Conservation (phyloP, 495 filamentous ascomycete species). For the Antarctomyces pellizariae region DNA sequence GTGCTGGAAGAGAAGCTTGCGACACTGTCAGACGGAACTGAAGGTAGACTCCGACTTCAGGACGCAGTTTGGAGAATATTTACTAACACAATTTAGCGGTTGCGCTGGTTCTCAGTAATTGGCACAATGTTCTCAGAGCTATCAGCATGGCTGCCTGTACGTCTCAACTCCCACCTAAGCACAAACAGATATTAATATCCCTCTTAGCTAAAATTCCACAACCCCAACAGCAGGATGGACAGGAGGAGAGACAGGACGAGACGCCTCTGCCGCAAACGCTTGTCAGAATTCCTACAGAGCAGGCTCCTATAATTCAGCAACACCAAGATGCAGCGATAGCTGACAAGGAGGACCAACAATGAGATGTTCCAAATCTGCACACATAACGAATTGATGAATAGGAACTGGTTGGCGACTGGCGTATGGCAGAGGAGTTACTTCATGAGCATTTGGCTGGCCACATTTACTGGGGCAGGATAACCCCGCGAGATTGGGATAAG, state of each 20-base stretch:
- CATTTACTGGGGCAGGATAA: too few relatives aligned
- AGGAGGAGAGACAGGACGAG: conserved; percentile 17
- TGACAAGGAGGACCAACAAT: too few relatives aligned
- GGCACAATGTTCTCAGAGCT: conserved; percentile 82
- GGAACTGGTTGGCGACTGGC: too few relatives aligned
- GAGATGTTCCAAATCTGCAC: too few relatives aligned
- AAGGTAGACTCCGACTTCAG: conserved; percentile 31
- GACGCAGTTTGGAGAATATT: conserved; percentile 1
- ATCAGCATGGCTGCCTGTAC: conserved; percentile 91
- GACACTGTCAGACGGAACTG: conserved; percentile 77
- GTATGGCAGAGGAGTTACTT: too few relatives aligned
- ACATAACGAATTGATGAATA: too few relatives aligned
- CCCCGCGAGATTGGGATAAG: too few relatives aligned
- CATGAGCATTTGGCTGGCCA: too few relatives aligned
- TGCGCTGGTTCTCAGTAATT: conserved; percentile 78
- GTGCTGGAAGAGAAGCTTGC: conserved; percentile 65
- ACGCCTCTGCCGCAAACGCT: conserved; percentile 50
- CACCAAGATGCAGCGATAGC: too few relatives aligned
- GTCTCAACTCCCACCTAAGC: conserved; percentile 11
- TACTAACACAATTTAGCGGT: conserved; percentile 33
- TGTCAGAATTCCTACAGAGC: conserved; percentile 54
- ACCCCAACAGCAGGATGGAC: conserved; percentile 25
- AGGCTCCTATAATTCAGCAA: conserved; percentile 31
- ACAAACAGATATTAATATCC: conserved; percentile 4
- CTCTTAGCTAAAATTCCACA: conserved; percentile 31